phyloP scores from a whole-genome alignment of 2,329 filamentous ascomycete genomes.

The Aquanectria penicillioides region DNA sequence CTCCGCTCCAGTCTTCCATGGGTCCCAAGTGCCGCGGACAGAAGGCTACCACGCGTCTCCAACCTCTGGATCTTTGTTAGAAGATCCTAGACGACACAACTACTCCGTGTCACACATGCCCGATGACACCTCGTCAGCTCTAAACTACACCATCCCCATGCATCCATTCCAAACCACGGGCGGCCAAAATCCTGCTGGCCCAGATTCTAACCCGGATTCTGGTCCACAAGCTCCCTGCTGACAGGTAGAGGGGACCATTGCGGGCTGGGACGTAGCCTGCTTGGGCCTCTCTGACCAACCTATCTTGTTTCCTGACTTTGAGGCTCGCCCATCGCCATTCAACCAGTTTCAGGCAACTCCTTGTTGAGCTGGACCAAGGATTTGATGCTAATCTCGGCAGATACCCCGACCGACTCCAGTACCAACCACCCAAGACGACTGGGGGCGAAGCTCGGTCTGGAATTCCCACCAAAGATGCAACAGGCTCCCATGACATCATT shows the following conservation, averaged over 20 bases:
- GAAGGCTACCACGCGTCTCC: slow-evolving; percentile 34
- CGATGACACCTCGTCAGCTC: slow-evolving; percentile 32
- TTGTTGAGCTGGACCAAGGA: neutral
- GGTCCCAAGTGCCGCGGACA: slow-evolving; percentile 32
- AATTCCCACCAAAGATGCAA: neutral
- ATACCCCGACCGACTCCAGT: neutral
- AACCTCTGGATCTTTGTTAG: slow-evolving; percentile 34
- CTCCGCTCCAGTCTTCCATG: slow-evolving; percentile 32
- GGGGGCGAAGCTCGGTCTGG: neutral
- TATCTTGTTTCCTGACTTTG: neutral
- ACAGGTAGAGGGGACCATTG: slow-evolving; percentile 24
- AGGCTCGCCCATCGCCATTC: neutral
- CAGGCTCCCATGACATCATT: too few species aligned
- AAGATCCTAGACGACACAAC: slow-evolving; percentile 38
- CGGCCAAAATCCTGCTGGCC: slow-evolving; percentile 23
- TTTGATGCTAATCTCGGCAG: neutral
- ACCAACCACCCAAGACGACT: neutral
- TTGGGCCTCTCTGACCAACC: slow-evolving; percentile 4
- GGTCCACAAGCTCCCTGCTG: slow-evolving; percentile 37
- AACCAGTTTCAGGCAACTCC: neutral
- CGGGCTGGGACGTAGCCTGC: slow-evolving; percentile 12
- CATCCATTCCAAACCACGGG: slow-evolving; percentile 34
- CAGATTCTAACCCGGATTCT: slow-evolving; percentile 31
- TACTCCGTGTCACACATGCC: slow-evolving; percentile 35
- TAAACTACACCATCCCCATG: slow-evolving; percentile 41